phyloP scores from a whole-genome alignment of 2,329 filamentous ascomycete species.

The Canariomyces notabilis region DNA sequence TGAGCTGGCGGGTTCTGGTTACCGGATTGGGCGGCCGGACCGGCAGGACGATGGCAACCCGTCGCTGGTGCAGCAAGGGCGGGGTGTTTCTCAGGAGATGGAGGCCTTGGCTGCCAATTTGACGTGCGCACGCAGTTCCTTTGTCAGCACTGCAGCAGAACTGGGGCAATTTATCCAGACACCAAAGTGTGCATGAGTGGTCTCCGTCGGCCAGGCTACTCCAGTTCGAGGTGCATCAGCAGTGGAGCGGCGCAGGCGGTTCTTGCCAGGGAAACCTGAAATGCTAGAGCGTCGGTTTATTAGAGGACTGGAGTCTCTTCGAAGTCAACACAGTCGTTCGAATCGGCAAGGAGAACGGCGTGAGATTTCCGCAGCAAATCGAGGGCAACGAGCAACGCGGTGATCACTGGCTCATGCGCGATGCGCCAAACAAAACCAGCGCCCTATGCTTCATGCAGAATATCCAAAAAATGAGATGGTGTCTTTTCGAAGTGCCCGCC shows the following conservation, averaged over 20 bases:
- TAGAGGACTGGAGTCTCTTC: background rate
- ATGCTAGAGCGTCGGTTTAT: too few species aligned
- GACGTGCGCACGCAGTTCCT: background rate
- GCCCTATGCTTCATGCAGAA: constrained; percentile 9
- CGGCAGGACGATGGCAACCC: constrained; percentile 5
- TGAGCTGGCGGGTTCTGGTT: constrained; percentile 4
- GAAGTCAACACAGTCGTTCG: background rate
- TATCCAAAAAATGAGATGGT: background rate
- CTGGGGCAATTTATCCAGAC: too few species aligned
- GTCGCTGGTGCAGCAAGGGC: constrained; percentile 12
- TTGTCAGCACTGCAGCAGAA: too few species aligned
- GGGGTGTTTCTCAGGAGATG: constrained; percentile 29
- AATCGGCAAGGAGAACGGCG: constrained; percentile 9
- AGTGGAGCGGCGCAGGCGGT: constrained; percentile 11
- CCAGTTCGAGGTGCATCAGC: constrained; percentile 2
- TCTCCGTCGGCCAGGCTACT: constrained; percentile 8
- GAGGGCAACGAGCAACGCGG: constrained; percentile 18
- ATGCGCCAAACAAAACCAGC: constrained; percentile 14
- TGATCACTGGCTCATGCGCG: constrained; percentile 11
- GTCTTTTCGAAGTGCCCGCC: too few species aligned
- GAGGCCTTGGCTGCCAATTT: constrained; percentile 12
- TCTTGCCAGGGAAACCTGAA: background rate
- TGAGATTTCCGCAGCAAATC: constrained; percentile 22
- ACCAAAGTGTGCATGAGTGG: too few species aligned
- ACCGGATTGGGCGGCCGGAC: constrained; percentile 20